Conservation (phyloP, 345 rosid species). For the Camelina laxa region DNA sequence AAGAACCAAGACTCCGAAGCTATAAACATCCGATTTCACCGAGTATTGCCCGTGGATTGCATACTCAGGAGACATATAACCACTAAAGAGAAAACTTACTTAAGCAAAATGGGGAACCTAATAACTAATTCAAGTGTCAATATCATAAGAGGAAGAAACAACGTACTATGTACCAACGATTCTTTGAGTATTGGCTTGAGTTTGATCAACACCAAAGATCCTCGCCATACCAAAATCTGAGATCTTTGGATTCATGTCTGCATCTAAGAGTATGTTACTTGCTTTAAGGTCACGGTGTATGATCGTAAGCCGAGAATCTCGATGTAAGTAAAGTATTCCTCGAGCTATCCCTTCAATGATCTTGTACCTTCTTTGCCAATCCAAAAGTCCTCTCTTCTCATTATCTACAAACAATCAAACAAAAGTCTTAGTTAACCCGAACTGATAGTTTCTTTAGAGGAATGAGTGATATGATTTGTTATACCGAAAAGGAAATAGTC, state of each 20-base stretch:
- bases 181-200: constrained; percentile 43
- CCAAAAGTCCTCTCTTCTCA: constrained; percentile 42
- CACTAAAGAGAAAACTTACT: constrained; percentile 32
- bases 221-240: constrained; percentile 57
- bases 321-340: constrained; percentile 61
- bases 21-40: constrained; percentile 49
- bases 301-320: constrained; percentile 55
- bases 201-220: constrained; percentile 48
- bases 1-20: constrained; percentile 48
- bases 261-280: constrained; percentile 51
- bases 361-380: constrained; percentile 56
- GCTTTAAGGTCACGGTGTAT: constrained; percentile 65
- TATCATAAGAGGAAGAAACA: background rate
- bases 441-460: background rate
- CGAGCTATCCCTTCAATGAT: constrained; percentile 61
- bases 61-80: constrained; percentile 56
- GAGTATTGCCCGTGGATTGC: constrained; percentile 49
- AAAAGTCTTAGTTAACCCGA: background rate
- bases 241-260: constrained; percentile 49
- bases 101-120: background rate
- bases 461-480: constrained; percentile 20
- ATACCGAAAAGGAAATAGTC: constrained; percentile 53
- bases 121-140: constrained; percentile 1
- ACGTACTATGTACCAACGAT: constrained; percentile 54
- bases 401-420: constrained; percentile 37